Conservation (phyloP, 1,284 basidiomycete genomes). For the Ceratorhiza oryzae-sativae region DNA sequence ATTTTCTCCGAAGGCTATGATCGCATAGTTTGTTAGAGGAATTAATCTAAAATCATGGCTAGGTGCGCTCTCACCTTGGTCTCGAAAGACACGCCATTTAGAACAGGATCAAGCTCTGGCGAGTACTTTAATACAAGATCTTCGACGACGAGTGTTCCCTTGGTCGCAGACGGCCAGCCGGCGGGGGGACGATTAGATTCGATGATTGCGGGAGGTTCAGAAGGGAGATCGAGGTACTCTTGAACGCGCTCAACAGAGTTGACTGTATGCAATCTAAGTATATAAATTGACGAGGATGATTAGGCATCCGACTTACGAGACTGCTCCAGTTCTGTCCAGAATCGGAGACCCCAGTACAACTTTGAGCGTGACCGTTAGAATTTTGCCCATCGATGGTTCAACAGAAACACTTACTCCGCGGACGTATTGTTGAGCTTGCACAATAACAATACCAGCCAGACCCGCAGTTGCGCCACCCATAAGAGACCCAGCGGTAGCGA, state of each 20-base stretch:
- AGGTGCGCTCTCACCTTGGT: conserved; percentile 56
- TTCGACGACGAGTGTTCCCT: conserved; percentile 61
- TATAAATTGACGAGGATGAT: background rate
- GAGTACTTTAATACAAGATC: conserved; percentile 83
- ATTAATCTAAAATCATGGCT: background rate
- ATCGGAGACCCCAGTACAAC: conserved; percentile 33
- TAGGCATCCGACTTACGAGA: conserved; percentile 41
- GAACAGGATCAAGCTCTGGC: conserved; percentile 81
- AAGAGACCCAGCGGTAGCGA: conserved; percentile 59
- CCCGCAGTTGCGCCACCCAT: conserved; percentile 12
- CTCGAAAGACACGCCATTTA: conserved; percentile 73
- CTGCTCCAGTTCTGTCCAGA: conserved; percentile 43
- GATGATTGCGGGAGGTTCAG: conserved; percentile 79
- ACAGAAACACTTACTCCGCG: background rate
- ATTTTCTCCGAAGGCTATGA: conserved; percentile 68
- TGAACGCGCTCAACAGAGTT: conserved; percentile 87
- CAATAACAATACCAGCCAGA: conserved; percentile 12
- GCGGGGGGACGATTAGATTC: conserved; percentile 74
- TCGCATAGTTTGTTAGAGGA: background rate
- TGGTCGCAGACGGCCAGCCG: conserved; percentile 76
- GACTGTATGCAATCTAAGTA: conserved; percentile 45
- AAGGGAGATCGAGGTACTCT: conserved; percentile 86
- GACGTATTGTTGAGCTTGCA: conserved; percentile 14
- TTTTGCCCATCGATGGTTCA: background rate
- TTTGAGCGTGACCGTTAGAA: background rate